Evolutionary conservation across 2,329 filamentous ascomycete species (phyloP).

Genomic region (Aspergillus aculeatus): DNA sequence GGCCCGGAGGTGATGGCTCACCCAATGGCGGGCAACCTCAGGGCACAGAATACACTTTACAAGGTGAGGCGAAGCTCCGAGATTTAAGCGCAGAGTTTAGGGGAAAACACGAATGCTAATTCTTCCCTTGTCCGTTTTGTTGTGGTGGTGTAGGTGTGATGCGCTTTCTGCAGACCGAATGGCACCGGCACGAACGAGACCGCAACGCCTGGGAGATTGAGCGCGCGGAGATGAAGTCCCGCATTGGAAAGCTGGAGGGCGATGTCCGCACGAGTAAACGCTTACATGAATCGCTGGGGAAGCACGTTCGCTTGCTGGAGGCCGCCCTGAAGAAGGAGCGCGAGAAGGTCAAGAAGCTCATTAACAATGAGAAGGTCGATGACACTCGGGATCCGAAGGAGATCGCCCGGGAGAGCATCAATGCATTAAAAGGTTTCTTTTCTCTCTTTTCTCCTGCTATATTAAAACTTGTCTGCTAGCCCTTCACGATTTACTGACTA

Average conservation of each 20-base stretch:
- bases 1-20: constrained; percentile 43
- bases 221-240: constrained; percentile 96
- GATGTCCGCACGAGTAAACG: constrained; percentile 83
- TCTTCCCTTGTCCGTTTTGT: constrained; percentile 2
- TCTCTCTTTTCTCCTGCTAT: background rate
- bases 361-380: constrained; percentile 53
- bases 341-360: constrained; percentile 60
- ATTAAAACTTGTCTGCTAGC: background rate
- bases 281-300: constrained; percentile 82
- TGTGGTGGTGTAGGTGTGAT: constrained; percentile 69
- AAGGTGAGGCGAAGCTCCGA: constrained; percentile 52
- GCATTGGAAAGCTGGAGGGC: constrained; percentile 91
- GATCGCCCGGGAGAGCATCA: constrained; percentile 46
- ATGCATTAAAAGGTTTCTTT: constrained; percentile 26
- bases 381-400: constrained; percentile 46
- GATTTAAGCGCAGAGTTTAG: background rate
- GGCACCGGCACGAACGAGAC: constrained; percentile 97
- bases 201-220: constrained; percentile 99
- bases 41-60: constrained; percentile 70
- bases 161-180: constrained; percentile 98
- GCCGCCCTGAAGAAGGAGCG: constrained; percentile 82
- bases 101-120: constrained; percentile 21
- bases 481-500: background rate
- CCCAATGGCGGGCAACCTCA: constrained; percentile 51
- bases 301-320: constrained; percentile 87